phyloP scores from a whole-genome alignment of 805 yeast genomes.

The Sugiyamaella marilandica region DNA sequence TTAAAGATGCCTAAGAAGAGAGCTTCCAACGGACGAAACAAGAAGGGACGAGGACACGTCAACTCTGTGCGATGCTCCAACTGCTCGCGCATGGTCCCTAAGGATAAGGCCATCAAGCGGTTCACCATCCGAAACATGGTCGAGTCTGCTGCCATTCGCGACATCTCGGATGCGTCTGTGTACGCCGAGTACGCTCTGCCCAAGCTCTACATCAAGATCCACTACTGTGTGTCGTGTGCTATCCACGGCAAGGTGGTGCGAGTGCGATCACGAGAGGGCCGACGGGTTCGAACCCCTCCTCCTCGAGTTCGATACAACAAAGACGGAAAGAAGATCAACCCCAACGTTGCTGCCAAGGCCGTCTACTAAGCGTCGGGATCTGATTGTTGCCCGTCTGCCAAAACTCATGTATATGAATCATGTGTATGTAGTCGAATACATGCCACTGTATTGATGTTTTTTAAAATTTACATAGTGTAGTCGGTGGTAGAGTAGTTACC shows the following conservation, averaged over 20 bases:
- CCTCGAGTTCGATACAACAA: conserved; percentile 97
- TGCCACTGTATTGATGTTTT: background rate
- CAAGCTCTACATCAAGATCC: conserved; percentile 98
- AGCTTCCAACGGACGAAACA: conserved; percentile 99
- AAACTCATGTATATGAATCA: conserved; percentile 1
- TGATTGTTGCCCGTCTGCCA: background rate
- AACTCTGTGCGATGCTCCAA: conserved; percentile 99
- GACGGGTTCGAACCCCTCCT: conserved; percentile 99
- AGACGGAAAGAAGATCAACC: conserved; percentile 88
- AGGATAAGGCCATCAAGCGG: conserved; percentile 99
- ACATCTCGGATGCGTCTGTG: conserved; percentile 98
- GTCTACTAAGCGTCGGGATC: conserved; percentile 41
- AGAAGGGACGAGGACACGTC: conserved; percentile 99
- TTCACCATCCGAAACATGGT: conserved; percentile 99
- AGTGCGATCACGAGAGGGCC: conserved; percentile 98
- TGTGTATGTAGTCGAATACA: conserved; percentile 1
- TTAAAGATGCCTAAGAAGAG: conserved; percentile 98
- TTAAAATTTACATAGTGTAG: conserved; percentile 7
- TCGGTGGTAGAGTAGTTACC: conserved; percentile 8
- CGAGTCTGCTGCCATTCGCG: conserved; percentile 99
- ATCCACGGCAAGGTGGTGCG: conserved; percentile 99
- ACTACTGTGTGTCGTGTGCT: conserved; percentile 99
- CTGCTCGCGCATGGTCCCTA: conserved; percentile 99
- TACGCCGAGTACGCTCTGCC: conserved; percentile 99
- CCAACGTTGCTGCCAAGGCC: conserved; percentile 96